These are phyloP conservation scores for Salvia rosmarinus DNA, from an alignment of 257 asterid species.

Conservation along the genomic window DNA sequence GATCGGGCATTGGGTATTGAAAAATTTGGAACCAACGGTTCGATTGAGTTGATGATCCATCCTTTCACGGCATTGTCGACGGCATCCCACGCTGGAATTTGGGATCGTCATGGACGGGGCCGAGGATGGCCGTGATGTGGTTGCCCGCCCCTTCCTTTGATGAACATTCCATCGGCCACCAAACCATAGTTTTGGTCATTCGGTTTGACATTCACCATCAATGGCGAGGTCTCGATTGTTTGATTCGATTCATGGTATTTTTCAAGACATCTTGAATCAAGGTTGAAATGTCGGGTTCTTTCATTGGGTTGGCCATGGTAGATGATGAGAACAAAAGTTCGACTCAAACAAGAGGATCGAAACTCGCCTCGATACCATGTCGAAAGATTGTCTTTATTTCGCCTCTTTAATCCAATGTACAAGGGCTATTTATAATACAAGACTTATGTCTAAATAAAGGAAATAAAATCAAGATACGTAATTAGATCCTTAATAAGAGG, in stretches of 20 bases:
- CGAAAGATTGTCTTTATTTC: background rate
- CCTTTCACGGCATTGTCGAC: background rate
- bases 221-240: slow-evolving; percentile 10
- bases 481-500: no score
- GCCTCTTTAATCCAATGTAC: no score
- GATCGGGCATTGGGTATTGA: background rate
- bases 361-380: background rate
- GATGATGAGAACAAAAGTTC: background rate
- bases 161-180: background rate
- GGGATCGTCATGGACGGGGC: background rate
- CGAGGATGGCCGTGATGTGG: background rate
- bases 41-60: slow-evolving; percentile 14
- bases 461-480: no score
- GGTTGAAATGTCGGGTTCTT: slow-evolving; percentile 11
- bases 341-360: slow-evolving; percentile 2
- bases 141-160: background rate
- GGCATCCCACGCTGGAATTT: background rate
- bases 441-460: no score
- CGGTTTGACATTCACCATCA: slow-evolving; percentile 6
- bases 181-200: background rate
- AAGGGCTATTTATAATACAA: no score
- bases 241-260: background rate
- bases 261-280: background rate
- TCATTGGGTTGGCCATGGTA: background rate
- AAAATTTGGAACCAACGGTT: slow-evolving; percentile 5